These are phyloP conservation scores for Cenococcum geophilum DNA, from an alignment of 495 filamentous ascomycete species.

Conservation along the genomic window DNA sequence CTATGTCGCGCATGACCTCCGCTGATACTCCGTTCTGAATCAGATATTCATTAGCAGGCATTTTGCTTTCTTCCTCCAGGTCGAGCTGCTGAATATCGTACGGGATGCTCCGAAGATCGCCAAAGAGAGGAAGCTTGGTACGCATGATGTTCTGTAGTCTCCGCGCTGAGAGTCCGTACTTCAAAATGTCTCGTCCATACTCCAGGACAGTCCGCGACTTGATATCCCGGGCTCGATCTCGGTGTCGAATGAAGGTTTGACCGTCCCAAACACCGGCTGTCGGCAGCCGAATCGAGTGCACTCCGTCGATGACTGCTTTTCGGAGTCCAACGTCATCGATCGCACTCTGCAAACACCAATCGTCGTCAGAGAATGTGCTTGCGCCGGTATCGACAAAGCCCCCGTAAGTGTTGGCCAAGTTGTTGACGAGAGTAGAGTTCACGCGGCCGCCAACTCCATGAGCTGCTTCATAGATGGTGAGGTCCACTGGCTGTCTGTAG, in stretches of 20 bases:
- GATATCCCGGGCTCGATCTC: slow-evolving; percentile 3
- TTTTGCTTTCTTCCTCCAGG: slow-evolving; percentile 12
- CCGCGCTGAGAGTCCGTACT: slow-evolving; percentile 9
- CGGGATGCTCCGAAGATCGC: background rate
- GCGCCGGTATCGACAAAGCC: slow-evolving; percentile 12
- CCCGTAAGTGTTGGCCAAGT: slow-evolving; percentile 1
- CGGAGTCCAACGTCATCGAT: slow-evolving; percentile 9
- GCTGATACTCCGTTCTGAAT: background rate
- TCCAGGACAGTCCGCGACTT: slow-evolving; percentile 11
- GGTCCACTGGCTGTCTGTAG: background rate
- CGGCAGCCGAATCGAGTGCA: background rate
- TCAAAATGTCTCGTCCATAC: slow-evolving; percentile 2
- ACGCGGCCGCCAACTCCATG: slow-evolving; percentile 3
- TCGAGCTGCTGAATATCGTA: slow-evolving; percentile 4
- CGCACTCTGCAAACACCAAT: slow-evolving; percentile 11
- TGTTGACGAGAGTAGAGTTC: slow-evolving; percentile 6
- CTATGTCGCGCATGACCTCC: slow-evolving; percentile 3
- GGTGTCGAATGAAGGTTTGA: slow-evolving; percentile 3
- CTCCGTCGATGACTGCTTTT: slow-evolving; percentile 1
- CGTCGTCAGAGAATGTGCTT: slow-evolving; percentile 4
- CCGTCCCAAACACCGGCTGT: slow-evolving; percentile 14
- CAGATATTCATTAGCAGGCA: slow-evolving; percentile 6
- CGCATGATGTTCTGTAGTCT: slow-evolving; percentile 8
- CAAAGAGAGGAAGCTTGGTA: slow-evolving; percentile 4
- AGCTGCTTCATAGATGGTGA: slow-evolving; percentile 5